These are phyloP conservation scores for Coccomyxa sp. DNA, from an alignment of 139 green algal species.

Conservation along the genomic window DNA sequence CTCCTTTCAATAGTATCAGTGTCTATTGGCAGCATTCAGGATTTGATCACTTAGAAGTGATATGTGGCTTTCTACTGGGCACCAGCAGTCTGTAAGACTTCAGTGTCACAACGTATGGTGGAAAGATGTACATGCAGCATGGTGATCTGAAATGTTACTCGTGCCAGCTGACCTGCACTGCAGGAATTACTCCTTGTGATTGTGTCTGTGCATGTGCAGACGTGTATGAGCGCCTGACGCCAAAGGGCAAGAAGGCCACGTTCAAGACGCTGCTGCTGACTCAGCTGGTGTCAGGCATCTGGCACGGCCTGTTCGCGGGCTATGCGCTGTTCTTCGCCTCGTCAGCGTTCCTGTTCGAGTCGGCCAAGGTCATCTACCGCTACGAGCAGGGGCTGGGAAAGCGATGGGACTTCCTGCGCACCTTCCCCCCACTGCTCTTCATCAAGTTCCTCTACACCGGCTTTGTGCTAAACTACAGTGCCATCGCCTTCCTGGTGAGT, in stretches of 20 bases:
- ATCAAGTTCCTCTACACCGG: slow-evolving; percentile 36
- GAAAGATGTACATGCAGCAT: background rate
- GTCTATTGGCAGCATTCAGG: background rate
- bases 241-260: slow-evolving; percentile 38
- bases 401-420: slow-evolving; percentile 8
- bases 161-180: background rate
- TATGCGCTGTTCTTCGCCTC: slow-evolving; percentile 47
- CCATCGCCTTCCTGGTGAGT: slow-evolving; percentile 39
- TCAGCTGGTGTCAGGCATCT: slow-evolving; percentile 73
- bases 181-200: background rate
- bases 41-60: background rate
- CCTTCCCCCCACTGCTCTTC: slow-evolving; percentile 16
- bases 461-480: slow-evolving; percentile 42
- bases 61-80: background rate
- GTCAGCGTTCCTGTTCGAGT: slow-evolving; percentile 40
- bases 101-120: background rate
- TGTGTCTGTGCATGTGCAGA: slow-evolving; percentile 26
- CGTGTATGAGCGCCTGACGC: slow-evolving; percentile 80
- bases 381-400: slow-evolving; percentile 34
- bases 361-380: slow-evolving; percentile 20
- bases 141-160: background rate
- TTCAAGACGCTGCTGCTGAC: slow-evolving; percentile 72
- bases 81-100: background rate
- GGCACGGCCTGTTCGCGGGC: slow-evolving; percentile 71
- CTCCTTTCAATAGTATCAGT: background rate